These are phyloP conservation scores for Saccharomycopsis vini DNA, from an alignment of 805 yeast genomes.

Conservation along the genomic window DNA sequence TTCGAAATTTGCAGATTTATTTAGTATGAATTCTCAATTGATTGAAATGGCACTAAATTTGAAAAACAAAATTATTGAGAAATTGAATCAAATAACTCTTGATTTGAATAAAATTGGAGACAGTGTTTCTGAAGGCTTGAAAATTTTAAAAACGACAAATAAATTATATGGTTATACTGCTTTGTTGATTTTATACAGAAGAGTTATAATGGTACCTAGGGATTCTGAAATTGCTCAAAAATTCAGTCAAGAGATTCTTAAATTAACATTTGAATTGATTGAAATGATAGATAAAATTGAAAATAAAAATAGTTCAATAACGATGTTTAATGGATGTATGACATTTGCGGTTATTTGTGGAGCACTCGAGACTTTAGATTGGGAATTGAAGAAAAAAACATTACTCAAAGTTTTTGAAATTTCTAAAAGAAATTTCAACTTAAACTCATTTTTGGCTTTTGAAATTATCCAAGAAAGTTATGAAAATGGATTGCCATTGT, in stretches of 20 bases:
- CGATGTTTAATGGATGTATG: constrained; percentile 9
- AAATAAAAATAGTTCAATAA: not conserved
- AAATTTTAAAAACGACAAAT: constrained; percentile 8
- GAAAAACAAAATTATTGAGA: not conserved
- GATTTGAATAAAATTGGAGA: not conserved
- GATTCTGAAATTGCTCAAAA: constrained; percentile 12
- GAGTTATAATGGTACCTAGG: constrained; percentile 14
- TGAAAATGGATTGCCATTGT: constrained; percentile 11
- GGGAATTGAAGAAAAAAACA: not conserved
- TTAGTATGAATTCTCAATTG: constrained; percentile 8
- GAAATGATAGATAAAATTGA: not conserved
- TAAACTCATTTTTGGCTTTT: constrained; percentile 11
- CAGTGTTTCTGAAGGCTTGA: not conserved
- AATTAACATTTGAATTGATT: not conserved
- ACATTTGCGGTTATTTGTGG: constrained; percentile 9
- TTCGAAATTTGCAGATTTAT: constrained; percentile 5
- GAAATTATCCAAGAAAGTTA: constrained; percentile 11
- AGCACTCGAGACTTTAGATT: constrained; percentile 10
- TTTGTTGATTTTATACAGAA: constrained; percentile 10
- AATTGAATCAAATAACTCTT: constrained; percentile 2
- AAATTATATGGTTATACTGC: constrained; percentile 7
- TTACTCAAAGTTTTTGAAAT: constrained; percentile 8
- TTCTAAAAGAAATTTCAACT: constrained; percentile 5
- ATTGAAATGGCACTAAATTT: constrained; percentile 5
- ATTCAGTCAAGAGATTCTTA: constrained; percentile 6